phyloP scores from a whole-genome alignment of 768 basidiomycete species.

The Fistulinella prunicolor region DNA sequence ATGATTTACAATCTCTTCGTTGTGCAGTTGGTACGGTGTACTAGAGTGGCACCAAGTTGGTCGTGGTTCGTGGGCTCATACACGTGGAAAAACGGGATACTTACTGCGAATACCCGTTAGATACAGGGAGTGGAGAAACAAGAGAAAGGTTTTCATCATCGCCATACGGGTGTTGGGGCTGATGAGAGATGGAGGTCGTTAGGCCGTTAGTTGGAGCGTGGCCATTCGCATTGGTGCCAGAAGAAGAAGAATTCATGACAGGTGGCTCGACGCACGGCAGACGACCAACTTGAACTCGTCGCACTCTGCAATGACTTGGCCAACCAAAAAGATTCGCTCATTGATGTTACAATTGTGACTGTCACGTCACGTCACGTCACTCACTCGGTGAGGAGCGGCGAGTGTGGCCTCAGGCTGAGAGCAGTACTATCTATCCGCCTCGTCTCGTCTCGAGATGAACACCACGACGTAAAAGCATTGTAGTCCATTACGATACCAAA shows the following conservation, averaged over 20 bases:
- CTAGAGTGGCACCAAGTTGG: constrained; percentile 20
- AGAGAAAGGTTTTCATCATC: constrained; percentile 24
- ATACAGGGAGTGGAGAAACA: constrained; percentile 37
- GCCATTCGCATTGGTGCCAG: constrained; percentile 46
- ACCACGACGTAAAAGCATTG: constrained; percentile 21
- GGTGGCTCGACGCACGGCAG: constrained; percentile 1
- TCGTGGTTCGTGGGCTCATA: constrained; percentile 7
- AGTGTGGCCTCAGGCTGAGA: too few species aligned
- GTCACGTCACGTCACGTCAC: constrained; percentile 22
- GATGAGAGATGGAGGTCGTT: constrained; percentile 36
- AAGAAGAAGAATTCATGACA: constrained; percentile 27
- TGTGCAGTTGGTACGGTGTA: constrained; percentile 58
- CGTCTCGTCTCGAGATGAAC: too few species aligned
- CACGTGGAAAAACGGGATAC: constrained; percentile 26
- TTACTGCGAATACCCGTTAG: constrained; percentile 63
- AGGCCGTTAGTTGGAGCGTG: constrained; percentile 51
- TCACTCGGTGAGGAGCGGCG: too few species aligned
- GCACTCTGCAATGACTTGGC: too few species aligned
- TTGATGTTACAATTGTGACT: constrained; percentile 13
- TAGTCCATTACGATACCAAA: constrained; percentile 44
- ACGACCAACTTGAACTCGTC: background rate
- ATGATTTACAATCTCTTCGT: constrained; percentile 75
- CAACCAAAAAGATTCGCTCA: background rate
- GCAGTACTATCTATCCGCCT: too few species aligned
- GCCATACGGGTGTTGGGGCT: constrained; percentile 37